A percentile compares a stretch with the other conserved stretches of the same genome.
Evolutionary conservation across 2,329 filamentous ascomycete genomes (phyloP).

Genomic region (Colletotrichum aenigma): DNA sequence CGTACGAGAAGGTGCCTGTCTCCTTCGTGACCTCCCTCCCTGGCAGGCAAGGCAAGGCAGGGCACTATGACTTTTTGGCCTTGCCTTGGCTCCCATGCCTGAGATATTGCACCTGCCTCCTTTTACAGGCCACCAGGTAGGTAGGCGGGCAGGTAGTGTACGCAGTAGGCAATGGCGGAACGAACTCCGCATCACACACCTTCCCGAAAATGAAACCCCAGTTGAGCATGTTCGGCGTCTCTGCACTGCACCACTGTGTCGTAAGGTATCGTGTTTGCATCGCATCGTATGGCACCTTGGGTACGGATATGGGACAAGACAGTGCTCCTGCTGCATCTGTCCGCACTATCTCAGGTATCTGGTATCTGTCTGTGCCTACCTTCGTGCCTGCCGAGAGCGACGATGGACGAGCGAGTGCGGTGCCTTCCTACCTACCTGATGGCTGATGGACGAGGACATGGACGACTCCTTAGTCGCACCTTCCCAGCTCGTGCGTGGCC

Average conservation of each 20-base stretch:
- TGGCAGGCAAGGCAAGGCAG: not conserved
- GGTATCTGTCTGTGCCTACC: conserved; percentile 1
- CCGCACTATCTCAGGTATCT: not conserved
- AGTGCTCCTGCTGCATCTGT: not conserved
- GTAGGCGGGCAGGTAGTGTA: not conserved
- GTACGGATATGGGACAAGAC: not conserved
- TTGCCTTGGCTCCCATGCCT: not conserved
- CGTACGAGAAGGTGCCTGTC: not conserved
- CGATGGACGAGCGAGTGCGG: not conserved
- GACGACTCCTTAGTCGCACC: not conserved
- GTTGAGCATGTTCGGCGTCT: not conserved
- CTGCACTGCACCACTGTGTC: conserved; percentile 10
- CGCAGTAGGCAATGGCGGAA: not conserved
- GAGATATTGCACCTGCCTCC: not conserved
- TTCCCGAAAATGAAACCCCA: conserved; percentile 15
- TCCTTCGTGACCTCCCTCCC: not conserved
- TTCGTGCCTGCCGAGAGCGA: not conserved
- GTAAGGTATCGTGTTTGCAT: not conserved
- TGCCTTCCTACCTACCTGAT: not conserved
- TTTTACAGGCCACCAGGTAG: not conserved
- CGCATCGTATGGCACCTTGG: not conserved
- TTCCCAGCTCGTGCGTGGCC: not conserved
- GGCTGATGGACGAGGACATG: not conserved
- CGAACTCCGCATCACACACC: conserved; percentile 12
- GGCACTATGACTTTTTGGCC: not conserved